These are phyloP conservation scores for Leishmania aethiopica DNA, from an alignment of 208 protist genomes.

Conservation along the genomic window DNA sequence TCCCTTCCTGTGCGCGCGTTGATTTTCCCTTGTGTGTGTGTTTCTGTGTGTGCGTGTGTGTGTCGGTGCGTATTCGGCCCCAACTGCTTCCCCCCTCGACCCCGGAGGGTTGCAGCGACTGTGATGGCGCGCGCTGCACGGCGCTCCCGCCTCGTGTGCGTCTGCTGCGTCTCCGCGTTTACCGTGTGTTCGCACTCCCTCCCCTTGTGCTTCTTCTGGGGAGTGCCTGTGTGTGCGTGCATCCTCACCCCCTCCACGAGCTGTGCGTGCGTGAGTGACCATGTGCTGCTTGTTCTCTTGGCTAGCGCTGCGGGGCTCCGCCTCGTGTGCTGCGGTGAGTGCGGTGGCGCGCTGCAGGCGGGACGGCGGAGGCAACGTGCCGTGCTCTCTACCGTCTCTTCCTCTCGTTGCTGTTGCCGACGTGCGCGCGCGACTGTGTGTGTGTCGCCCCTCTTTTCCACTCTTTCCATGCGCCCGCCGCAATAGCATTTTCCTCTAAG, in stretches of 20 bases:
- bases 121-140: not conserved
- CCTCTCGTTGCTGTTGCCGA: not conserved
- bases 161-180: not conserved
- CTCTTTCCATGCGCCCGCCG: not conserved
- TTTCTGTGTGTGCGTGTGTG: not conserved
- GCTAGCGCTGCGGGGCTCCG: not conserved
- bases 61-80: not conserved
- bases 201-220: not conserved
- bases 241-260: not conserved
- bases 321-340: not conserved
- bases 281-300: not conserved
- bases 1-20: slow-evolving; percentile 5
- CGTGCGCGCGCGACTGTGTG: not conserved
- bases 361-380: not conserved
- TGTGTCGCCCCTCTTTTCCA: not conserved
- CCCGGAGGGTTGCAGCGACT: not conserved
- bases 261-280: not conserved
- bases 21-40: slow-evolving; percentile 6
- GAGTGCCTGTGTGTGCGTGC: not conserved
- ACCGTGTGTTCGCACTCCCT: not conserved
- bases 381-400: not conserved
- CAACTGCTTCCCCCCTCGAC: not conserved
- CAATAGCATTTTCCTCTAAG: not conserved
- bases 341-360: not conserved
- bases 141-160: not conserved